These are phyloP conservation scores for Scenedesmus sp. DNA, from an alignment of 163 green algal species.

Conservation along the genomic window DNA sequence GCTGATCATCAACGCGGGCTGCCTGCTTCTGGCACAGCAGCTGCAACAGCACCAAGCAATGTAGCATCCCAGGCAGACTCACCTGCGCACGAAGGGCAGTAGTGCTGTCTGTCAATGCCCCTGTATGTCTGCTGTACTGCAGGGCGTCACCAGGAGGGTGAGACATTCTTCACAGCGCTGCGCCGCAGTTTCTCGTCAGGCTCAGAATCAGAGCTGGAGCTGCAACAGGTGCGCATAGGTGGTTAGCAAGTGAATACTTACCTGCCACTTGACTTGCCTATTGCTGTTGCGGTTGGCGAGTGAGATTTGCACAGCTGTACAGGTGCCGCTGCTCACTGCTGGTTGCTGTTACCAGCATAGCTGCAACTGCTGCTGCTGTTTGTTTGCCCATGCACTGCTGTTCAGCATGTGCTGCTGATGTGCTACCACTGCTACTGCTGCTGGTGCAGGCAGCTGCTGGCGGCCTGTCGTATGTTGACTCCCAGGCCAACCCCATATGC, in stretches of 20 bases:
- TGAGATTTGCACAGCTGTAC: background rate
- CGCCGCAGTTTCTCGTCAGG: background rate
- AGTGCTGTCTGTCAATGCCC: background rate
- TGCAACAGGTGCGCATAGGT: background rate
- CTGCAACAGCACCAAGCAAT: too few species aligned
- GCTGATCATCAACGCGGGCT: background rate
- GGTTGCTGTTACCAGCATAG: too few species aligned
- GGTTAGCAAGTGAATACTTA: background rate
- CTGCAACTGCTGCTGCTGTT: background rate
- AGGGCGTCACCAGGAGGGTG: slow-evolving; percentile 22
- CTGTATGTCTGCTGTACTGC: background rate
- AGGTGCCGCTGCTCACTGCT: background rate
- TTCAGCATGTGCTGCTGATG: background rate
- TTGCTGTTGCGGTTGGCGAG: background rate
- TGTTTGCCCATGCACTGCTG: too few species aligned
- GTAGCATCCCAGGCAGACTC: too few species aligned
- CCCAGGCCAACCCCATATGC: slow-evolving; percentile 34
- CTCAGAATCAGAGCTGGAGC: background rate
- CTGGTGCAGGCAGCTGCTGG: background rate
- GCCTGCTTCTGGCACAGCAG: background rate
- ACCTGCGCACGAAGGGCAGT: background rate
- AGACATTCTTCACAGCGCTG: slow-evolving; percentile 42
- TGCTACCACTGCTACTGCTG: background rate
- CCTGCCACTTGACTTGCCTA: background rate
- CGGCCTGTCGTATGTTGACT: slow-evolving; percentile 1